phyloP scores from a whole-genome alignment of 1,284 basidiomycete genomes.

The Bjerkandera adusta region DNA sequence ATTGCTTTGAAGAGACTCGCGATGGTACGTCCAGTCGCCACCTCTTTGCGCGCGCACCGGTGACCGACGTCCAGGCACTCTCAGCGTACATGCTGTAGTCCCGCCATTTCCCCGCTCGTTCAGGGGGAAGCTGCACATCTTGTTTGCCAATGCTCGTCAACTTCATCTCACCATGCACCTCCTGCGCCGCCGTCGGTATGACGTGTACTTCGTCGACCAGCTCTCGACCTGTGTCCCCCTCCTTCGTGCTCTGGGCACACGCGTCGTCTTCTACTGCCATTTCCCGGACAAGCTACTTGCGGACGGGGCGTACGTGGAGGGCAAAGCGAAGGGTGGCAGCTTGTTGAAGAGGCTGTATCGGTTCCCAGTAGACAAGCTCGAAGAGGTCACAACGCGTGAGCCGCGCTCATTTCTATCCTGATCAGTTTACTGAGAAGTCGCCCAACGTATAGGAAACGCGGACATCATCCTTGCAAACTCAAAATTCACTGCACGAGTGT shows the following conservation, averaged over 20 bases:
- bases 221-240: constrained; percentile 90
- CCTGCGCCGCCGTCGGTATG: constrained; percentile 55
- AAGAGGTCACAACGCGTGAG: constrained; percentile 88
- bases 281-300: constrained; percentile 95
- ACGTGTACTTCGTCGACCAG: constrained; percentile 95
- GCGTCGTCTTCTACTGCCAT: constrained; percentile 96
- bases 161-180: constrained; percentile 75
- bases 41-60: not conserved
- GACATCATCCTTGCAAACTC: constrained; percentile 94
- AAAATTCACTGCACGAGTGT: constrained; percentile 82
- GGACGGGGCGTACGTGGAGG: constrained; percentile 72
- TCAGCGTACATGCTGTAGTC: constrained; percentile 76
- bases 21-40: constrained; percentile 68
- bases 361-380: constrained; percentile 86
- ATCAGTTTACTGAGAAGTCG: constrained; percentile 3
- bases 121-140: constrained; percentile 78
- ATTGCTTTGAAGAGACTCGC: constrained; percentile 89
- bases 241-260: constrained; percentile 67
- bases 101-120: constrained; percentile 81
- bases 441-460: constrained; percentile 59
- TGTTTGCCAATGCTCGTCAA: constrained; percentile 89
- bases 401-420: constrained; percentile 13
- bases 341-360: constrained; percentile 78
- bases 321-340: constrained; percentile 37
- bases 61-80: constrained; percentile 59